Evolutionary conservation across 306 rosid species (phyloP).

Genomic region (Luffa acutangula): DNA sequence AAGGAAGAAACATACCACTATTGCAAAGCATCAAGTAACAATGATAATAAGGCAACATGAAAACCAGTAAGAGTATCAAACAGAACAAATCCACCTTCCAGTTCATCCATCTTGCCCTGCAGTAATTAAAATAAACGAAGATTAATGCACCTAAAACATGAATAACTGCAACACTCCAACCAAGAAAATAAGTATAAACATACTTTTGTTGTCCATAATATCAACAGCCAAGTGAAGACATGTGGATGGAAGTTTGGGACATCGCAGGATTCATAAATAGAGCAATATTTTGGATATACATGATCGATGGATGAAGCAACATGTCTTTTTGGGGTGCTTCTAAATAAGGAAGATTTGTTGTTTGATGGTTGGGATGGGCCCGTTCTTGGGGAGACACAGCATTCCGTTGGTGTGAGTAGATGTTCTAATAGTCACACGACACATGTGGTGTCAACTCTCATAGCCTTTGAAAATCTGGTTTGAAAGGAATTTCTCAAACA

Average conservation of each 20-base stretch:
- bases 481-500: neutral
- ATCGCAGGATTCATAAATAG: neutral
- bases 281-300: neutral
- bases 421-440: neutral
- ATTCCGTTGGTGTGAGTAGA: neutral
- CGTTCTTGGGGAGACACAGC: neutral
- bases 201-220: neutral
- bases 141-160: neutral
- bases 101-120: constrained; percentile 78
- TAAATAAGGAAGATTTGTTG: neutral
- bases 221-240: neutral
- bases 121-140: neutral
- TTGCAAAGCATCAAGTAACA: constrained; percentile 83
- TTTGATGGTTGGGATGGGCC: neutral
- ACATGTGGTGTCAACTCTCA: neutral
- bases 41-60: constrained; percentile 86
- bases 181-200: neutral
- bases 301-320: neutral
- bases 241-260: neutral
- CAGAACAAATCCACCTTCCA: constrained; percentile 87
- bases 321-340: neutral
- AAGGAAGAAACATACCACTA: constrained; percentile 25
- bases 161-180: neutral
- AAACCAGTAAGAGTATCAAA: constrained; percentile 70
- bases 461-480: neutral